phyloP scores from a whole-genome alignment of 345 rosid species.

The Geranium brycei region DNA sequence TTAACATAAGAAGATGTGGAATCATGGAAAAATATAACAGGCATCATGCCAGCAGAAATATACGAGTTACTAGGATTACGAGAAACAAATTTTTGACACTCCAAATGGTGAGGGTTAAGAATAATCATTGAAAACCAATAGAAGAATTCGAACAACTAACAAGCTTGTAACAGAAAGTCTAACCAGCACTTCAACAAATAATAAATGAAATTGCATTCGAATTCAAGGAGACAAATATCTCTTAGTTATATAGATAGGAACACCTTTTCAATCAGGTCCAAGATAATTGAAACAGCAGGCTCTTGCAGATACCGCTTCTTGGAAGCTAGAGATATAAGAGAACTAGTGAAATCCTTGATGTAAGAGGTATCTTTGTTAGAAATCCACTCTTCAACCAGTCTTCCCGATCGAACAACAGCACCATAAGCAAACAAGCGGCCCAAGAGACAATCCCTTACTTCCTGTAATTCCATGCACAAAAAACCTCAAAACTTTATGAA shows the following conservation, averaged over 20 bases:
- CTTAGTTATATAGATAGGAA: slow-evolving; percentile 1
- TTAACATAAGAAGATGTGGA: not conserved
- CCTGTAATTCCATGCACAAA: slow-evolving; percentile 34
- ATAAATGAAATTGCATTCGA: not conserved
- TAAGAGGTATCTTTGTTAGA: slow-evolving; percentile 39
- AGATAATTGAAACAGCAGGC: slow-evolving; percentile 60
- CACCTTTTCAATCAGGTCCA: slow-evolving; percentile 71
- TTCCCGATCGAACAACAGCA: slow-evolving; percentile 66
- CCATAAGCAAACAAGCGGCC: slow-evolving; percentile 89
- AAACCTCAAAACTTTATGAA: not conserved
- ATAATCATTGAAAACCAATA: not conserved
- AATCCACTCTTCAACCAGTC: slow-evolving; percentile 46
- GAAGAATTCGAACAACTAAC: not conserved
- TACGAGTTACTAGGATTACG: not conserved
- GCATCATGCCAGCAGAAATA: no score
- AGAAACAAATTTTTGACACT: not conserved
- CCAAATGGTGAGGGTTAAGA: not conserved
- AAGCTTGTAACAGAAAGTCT: not conserved
- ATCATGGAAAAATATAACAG: not conserved
- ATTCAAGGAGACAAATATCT: no score
- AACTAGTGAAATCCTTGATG: slow-evolving; percentile 50
- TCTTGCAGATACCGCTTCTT: slow-evolving; percentile 87
- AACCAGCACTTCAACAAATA: not conserved
- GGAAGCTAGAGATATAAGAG: slow-evolving; percentile 52
- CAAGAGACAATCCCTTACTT: slow-evolving; percentile 71